Conservation (phyloP, 2,329 filamentous ascomycete genomes). For the Aplosporella prunicola region DNA sequence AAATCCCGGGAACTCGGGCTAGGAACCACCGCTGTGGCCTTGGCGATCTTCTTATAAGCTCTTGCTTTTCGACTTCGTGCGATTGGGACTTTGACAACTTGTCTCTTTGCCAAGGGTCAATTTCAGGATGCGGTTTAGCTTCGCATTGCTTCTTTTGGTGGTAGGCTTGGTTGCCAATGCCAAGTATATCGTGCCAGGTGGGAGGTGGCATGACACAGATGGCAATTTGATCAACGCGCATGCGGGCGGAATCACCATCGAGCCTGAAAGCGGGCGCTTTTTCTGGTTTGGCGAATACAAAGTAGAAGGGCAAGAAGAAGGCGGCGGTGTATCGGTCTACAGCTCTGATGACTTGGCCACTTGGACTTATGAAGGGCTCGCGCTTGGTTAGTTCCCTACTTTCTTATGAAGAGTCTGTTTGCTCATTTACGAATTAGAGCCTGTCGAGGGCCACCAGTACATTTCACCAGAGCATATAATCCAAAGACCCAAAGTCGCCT, state of each 20-base stretch:
- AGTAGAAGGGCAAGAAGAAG: conserved; percentile 47
- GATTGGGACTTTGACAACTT: conserved; percentile 1
- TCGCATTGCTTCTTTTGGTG: conserved; percentile 1
- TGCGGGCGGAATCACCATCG: conserved; percentile 47
- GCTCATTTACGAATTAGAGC: too few relatives aligned
- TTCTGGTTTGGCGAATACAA: conserved; percentile 57
- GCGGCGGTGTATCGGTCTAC: conserved; percentile 51
- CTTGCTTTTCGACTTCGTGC: not conserved
- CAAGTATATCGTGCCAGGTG: conserved; percentile 54
- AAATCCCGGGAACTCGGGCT: not conserved
- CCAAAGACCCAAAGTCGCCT: conserved; percentile 53
- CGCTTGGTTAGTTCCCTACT: conserved; percentile 35
- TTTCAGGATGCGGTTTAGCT: not conserved
- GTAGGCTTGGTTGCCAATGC: conserved; percentile 17
- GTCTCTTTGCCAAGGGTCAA: not conserved
- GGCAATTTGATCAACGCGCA: conserved; percentile 54
- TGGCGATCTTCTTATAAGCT: conserved; percentile 1
- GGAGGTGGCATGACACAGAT: conserved; percentile 50
- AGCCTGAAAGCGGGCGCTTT: conserved; percentile 45
- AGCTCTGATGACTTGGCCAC: conserved; percentile 52
- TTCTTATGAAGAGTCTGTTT: not conserved
- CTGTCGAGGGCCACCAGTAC: conserved; percentile 45
- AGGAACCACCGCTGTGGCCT: conserved; percentile 2
- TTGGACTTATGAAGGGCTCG: conserved; percentile 49
- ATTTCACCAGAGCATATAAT: conserved; percentile 50